phyloP scores from a whole-genome alignment of 768 basidiomycete species.

The Brasilioporus rufonigricans region DNA sequence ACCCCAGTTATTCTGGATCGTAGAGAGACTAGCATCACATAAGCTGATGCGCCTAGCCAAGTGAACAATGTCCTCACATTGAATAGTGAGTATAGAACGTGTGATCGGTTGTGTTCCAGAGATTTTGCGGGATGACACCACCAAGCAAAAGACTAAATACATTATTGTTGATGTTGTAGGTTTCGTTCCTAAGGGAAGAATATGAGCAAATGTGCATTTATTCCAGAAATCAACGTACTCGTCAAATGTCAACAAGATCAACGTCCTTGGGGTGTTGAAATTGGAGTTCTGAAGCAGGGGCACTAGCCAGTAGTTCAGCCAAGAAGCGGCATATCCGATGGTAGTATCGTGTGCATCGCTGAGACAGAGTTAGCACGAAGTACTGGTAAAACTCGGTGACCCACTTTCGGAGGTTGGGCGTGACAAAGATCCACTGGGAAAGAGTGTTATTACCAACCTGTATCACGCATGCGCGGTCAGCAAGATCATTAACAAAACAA shows the following conservation, averaged over 20 bases:
- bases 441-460: constrained; percentile 39
- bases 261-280: constrained; percentile 54
- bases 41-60: not conserved
- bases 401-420: constrained; percentile 50
- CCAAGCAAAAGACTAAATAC: constrained; percentile 47
- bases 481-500: not conserved
- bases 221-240: constrained; percentile 40
- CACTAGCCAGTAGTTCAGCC: constrained; percentile 49
- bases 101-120: constrained; percentile 45
- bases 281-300: constrained; percentile 47
- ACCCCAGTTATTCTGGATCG: constrained; percentile 60
- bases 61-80: constrained; percentile 15
- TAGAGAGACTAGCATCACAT: constrained; percentile 36
- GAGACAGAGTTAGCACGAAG: constrained; percentile 10
- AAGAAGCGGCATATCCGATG: constrained; percentile 44
- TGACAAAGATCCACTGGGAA: constrained; percentile 61
- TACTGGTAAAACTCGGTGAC: not conserved
- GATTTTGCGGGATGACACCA: constrained; percentile 40
- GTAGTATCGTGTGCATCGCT: constrained; percentile 64
- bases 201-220: not conserved
- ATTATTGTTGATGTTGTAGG: constrained; percentile 42
- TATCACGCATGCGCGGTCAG: not conserved
- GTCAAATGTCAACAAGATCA: constrained; percentile 64
- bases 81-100: constrained; percentile 66
- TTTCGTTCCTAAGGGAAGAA: constrained; percentile 22